Evolutionary conservation across 164 flowering plant genomes (phyloP), one percentile per base, ranked within the genome.

Genomic region (Taxillus chinensis): DNA sequence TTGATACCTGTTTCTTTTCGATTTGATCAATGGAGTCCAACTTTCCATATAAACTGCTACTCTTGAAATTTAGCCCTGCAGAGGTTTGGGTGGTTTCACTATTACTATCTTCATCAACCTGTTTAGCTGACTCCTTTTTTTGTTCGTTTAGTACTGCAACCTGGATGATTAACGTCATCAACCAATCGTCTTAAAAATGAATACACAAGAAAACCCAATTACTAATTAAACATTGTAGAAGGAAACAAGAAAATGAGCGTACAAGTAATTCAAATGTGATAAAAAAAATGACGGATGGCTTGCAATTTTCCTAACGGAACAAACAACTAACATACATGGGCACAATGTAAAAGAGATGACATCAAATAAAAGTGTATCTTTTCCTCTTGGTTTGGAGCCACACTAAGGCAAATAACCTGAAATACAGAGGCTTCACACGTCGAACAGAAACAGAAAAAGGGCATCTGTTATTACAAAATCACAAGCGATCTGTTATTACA

Each of bases 71-170:
- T 57, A 57, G 27, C 58, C 38, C 41, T 14, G 57, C 40, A 5
- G 60, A 14, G 37, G 58, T 39, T 27, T 57, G 64, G 49, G 65
- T 46, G 2, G 39, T 45, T 60, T 66, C 63, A 40, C 11, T 57
- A 8, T 39, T 16, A 13, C 63, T 63, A 41, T 42, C 72, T 55
- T 62, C 76, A 16, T 67, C 61, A 2, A 16, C 58, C 62, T 62
- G 55, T 12, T 63, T 55, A 5, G 9, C 45, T 14, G 8, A 53
- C 15, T 41, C 69, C 58, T 63, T 77, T 10, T 59, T 73, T 58
- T 62, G 70, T 7, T 77, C 71, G 16, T 71, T 75, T 27, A 74
- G 57, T 58, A 69, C 75, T 3, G 65, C 71, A 74, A 74, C 58
- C 80, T 77, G 63, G 61, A 70, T 46, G 55, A 50, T 13, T n/a